These are phyloP conservation scores for Plenodomus biglobosus DNA, from an alignment of 2,329 filamentous ascomycete species.

Conservation along the genomic window DNA sequence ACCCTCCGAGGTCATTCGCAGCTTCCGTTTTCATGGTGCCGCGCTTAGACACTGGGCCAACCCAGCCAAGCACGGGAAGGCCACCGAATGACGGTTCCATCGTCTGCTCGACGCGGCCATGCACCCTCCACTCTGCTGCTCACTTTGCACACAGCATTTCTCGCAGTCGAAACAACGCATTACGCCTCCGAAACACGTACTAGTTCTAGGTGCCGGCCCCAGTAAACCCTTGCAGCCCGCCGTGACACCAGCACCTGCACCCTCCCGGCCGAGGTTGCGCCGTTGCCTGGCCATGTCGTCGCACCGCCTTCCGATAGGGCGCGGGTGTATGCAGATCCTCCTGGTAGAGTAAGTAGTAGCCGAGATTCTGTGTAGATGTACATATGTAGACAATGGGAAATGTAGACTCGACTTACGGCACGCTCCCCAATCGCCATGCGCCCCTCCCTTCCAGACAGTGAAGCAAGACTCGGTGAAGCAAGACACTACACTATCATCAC, in stretches of 20 bases:
- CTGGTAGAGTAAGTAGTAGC: background rate
- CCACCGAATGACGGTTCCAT: background rate
- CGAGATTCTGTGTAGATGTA: too few species aligned
- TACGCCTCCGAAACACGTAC: conserved; percentile 1
- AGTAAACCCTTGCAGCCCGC: background rate
- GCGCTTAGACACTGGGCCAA: background rate
- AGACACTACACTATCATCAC: too few species aligned
- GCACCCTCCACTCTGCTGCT: too few species aligned
- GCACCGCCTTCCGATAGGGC: background rate
- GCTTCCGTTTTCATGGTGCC: background rate
- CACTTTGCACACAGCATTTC: background rate
- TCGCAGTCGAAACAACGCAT: background rate
- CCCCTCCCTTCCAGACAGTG: too few species aligned
- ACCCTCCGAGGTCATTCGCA: background rate
- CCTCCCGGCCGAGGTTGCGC: background rate
- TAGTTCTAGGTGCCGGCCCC: background rate
- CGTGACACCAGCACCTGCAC: conserved; percentile 2
- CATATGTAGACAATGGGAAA: too few species aligned
- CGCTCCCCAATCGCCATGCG: too few species aligned
- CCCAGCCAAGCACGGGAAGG: background rate
- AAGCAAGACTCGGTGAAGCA: too few species aligned
- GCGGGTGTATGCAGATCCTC: background rate
- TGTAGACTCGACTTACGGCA: too few species aligned
- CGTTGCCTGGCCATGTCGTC: background rate
- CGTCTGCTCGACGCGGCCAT: background rate